Percentiles rank a stretch among this genome's conserved stretches.
Conservation (phyloP, 192 early-diverging fungal species). For the Backusella circina region DNA sequence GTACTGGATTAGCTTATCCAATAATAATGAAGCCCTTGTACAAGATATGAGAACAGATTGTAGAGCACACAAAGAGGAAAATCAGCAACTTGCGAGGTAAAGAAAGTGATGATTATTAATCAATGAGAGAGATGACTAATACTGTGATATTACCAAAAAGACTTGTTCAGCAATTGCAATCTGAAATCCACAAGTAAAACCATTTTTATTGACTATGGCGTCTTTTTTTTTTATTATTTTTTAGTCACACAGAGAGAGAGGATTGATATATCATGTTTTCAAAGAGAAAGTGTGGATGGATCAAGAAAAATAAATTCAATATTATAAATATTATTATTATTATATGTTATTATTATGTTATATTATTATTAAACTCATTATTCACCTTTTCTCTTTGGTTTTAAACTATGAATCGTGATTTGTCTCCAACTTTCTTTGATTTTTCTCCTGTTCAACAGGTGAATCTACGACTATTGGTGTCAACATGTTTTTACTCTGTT, state of each 20-base stretch:
- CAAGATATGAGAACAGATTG: conserved; percentile 9
- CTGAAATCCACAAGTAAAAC: conserved; percentile 8
- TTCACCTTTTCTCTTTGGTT: no score
- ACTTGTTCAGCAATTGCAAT: conserved; percentile 13
- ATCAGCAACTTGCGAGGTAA: neutral
- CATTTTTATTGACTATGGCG: neutral
- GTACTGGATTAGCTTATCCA: conserved; percentile 2
- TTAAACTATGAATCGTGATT: no score
- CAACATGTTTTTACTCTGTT: no score
- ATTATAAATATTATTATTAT: no score
- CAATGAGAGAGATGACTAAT: neutral
- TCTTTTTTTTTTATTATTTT: neutral
- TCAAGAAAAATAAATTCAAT: neutral
- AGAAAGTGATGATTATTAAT: neutral
- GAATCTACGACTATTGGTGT: no score
- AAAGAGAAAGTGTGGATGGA: no score
- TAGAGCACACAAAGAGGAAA: conserved; percentile 8
- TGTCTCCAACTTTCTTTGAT: no score
- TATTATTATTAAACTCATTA: no score
- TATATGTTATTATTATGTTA: no score
- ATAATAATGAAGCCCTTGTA: conserved; percentile 5
- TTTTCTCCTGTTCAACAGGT: no score
- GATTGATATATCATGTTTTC: no score
- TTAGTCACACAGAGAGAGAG: neutral
- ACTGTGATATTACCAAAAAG: neutral